Percentiles rank a stretch among this genome's conserved stretches.
Evolutionary conservation across 306 rosid species (phyloP).

Genomic region (Aeschynomene evenia): DNA sequence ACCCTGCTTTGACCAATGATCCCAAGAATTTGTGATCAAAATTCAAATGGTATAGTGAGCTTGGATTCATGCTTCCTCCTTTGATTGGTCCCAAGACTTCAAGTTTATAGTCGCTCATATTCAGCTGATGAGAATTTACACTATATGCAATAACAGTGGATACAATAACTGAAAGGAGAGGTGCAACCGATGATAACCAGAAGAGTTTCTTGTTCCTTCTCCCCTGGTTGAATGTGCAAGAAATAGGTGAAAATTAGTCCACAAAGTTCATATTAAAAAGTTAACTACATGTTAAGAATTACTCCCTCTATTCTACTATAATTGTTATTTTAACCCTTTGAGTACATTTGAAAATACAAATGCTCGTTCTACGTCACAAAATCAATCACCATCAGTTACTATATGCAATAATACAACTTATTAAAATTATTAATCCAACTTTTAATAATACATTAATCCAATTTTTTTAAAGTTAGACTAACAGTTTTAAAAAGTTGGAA

Average conservation of each 20-base stretch:
- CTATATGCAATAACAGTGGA: constrained; percentile 57
- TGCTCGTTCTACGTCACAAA: no score
- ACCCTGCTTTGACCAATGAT: constrained; percentile 51
- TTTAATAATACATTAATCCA: no score
- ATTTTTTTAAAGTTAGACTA: no score
- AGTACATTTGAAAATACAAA: no score
- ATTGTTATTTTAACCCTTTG: no score
- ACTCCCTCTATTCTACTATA: no score
- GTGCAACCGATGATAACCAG: constrained; percentile 69
- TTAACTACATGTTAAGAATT: neutral
- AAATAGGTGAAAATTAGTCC: neutral
- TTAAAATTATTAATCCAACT: no score
- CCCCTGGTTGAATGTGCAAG: constrained; percentile 41
- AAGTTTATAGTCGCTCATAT: constrained; percentile 42
- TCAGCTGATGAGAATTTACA: constrained; percentile 37
- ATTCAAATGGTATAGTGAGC: constrained; percentile 50
- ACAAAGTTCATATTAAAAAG: neutral
- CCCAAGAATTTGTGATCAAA: constrained; percentile 38
- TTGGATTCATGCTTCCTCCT: constrained; percentile 64
- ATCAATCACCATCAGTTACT: no score
- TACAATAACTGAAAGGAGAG: constrained; percentile 59
- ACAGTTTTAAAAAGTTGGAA: no score
- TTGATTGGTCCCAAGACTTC: constrained; percentile 63
- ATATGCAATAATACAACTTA: no score
- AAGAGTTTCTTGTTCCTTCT: constrained; percentile 53